Conservation (phyloP, 192 early-diverging fungal genomes). For the Thoreauomyces humboldtii region DNA sequence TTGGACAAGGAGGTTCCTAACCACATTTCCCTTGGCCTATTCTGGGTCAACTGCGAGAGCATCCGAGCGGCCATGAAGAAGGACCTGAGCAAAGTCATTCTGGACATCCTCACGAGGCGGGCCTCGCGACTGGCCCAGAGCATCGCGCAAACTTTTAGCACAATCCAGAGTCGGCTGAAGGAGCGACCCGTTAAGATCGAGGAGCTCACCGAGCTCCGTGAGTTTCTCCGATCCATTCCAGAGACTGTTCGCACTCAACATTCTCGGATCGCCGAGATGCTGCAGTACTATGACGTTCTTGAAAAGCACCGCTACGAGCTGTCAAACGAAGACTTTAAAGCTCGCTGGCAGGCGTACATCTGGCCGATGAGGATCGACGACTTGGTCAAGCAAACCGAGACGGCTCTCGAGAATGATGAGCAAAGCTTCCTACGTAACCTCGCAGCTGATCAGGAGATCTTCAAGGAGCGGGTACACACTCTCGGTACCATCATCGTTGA, state of each 20-base stretch:
- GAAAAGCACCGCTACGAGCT: slow-evolving; percentile 57
- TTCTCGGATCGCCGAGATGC: slow-evolving; percentile 48
- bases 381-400: slow-evolving; percentile 44
- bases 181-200: slow-evolving; percentile 59
- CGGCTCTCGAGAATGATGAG: slow-evolving; percentile 50
- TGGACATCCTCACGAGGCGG: slow-evolving; percentile 46
- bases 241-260: slow-evolving; percentile 46
- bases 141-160: slow-evolving; percentile 44
- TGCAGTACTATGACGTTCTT: slow-evolving; percentile 53
- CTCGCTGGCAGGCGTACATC: slow-evolving; percentile 49
- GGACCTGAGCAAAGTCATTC: slow-evolving; percentile 53
- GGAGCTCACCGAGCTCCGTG: slow-evolving; percentile 56
- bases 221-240: slow-evolving; percentile 58
- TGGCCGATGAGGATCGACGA: slow-evolving; percentile 60
- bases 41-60: slow-evolving; percentile 56
- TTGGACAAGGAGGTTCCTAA: slow-evolving; percentile 59
- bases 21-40: slow-evolving; percentile 54
- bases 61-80: slow-evolving; percentile 52
- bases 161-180: slow-evolving; percentile 47
- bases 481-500: slow-evolving; percentile 50
- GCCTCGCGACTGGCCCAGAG: slow-evolving; percentile 40
- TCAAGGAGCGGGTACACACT: slow-evolving; percentile 55
- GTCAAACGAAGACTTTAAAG: slow-evolving; percentile 59
- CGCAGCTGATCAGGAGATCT: slow-evolving; percentile 59
- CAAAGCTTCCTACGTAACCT: slow-evolving; percentile 48